Conservation (phyloP, 352 stramenopile genomes). For the Phytopythium vexans region DNA sequence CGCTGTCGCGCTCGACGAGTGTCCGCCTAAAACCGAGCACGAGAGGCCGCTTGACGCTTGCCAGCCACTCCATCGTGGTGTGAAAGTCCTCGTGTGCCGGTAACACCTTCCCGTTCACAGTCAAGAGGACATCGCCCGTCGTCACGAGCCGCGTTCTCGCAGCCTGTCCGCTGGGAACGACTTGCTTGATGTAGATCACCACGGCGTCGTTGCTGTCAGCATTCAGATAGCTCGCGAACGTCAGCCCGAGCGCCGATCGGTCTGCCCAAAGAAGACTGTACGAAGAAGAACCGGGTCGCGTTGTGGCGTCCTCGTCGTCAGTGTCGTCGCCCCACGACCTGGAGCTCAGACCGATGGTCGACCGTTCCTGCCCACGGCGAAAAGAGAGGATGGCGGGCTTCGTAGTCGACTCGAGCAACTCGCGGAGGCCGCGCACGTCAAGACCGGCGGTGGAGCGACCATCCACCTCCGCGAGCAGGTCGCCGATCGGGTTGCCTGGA, state of each 20-base stretch:
- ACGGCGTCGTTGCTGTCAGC: constrained; percentile 21
- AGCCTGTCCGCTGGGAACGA: constrained; percentile 24
- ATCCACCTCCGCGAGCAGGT: constrained; percentile 39
- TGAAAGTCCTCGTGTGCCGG: constrained; percentile 26
- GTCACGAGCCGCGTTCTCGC: constrained; percentile 30
- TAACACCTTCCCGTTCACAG: constrained; percentile 33
- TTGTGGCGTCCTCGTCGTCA: constrained; percentile 5
- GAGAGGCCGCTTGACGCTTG: constrained; percentile 25
- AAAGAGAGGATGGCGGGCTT: constrained; percentile 40
- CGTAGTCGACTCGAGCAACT: constrained; percentile 23
- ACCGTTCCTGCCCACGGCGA: constrained; percentile 8
- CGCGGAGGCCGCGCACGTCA: constrained; percentile 18
- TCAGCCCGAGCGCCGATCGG: constrained; percentile 29
- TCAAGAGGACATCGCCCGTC: constrained; percentile 31
- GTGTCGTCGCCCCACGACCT: constrained; percentile 13
- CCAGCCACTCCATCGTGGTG: constrained; percentile 30
- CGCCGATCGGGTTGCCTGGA: constrained; percentile 23
- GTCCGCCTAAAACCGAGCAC: constrained; percentile 38
- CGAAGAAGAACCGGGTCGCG: constrained; percentile 3
- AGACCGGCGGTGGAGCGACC: constrained; percentile 22
- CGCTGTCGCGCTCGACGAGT: constrained; percentile 23
- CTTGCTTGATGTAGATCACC: constrained; percentile 43
- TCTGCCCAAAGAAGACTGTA: constrained; percentile 45
- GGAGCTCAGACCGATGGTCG: constrained; percentile 4
- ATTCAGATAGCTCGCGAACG: constrained; percentile 40